Evolutionary conservation across 768 basidiomycete species (phyloP).

Genomic region (Lepiota venenata): DNA sequence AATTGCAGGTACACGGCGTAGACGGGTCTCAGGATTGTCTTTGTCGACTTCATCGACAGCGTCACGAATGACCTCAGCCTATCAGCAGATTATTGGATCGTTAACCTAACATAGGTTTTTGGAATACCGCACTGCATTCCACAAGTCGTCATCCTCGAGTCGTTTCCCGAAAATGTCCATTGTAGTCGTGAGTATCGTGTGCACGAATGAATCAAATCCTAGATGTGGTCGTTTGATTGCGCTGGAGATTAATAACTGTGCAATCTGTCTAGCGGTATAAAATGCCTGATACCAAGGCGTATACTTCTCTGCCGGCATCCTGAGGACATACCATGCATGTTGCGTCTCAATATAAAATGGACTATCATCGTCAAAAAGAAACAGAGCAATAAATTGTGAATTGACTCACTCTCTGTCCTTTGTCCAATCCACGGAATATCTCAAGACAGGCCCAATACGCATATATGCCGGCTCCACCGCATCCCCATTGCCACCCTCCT

Average conservation of each 20-base stretch:
- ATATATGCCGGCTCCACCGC: slow-evolving; percentile 38
- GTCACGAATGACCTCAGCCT: slow-evolving; percentile 29
- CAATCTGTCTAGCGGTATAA: slow-evolving; percentile 44
- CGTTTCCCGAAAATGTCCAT: slow-evolving; percentile 33
- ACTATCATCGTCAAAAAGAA: slow-evolving; percentile 29
- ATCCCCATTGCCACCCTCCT: slow-evolving; percentile 56
- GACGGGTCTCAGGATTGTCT: background rate
- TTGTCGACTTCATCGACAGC: slow-evolving; percentile 20
- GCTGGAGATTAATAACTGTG: slow-evolving; percentile 43
- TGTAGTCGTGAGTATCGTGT: slow-evolving; percentile 23
- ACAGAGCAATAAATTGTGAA: background rate
- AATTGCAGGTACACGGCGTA: slow-evolving; percentile 2
- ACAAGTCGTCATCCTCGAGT: slow-evolving; percentile 30
- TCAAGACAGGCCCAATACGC: slow-evolving; percentile 42
- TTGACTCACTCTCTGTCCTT: slow-evolving; percentile 45
- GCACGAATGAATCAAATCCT: slow-evolving; percentile 32
- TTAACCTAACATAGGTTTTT: background rate
- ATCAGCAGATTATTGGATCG: slow-evolving; percentile 1
- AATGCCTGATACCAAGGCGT: slow-evolving; percentile 41
- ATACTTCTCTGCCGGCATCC: slow-evolving; percentile 45
- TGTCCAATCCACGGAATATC: slow-evolving; percentile 50
- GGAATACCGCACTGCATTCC: slow-evolving; percentile 25
- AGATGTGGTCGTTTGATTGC: slow-evolving; percentile 27
- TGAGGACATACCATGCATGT: slow-evolving; percentile 61
- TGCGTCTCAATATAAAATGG: slow-evolving; percentile 64